Conservation (phyloP, 1,139 yeast species). For the Pichia sorboxylosa region DNA sequence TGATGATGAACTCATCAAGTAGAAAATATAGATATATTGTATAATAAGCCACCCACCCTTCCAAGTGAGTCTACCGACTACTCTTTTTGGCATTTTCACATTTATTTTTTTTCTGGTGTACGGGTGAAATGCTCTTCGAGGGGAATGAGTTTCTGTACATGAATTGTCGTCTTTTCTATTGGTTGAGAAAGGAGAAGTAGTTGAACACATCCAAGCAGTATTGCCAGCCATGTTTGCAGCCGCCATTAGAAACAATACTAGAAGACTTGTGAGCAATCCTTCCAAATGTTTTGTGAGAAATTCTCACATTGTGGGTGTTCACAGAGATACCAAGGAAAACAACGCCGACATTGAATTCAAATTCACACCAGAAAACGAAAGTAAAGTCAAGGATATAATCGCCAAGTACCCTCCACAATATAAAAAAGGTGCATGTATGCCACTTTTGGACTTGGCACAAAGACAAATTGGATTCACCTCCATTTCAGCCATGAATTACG, state of each 20-base stretch:
- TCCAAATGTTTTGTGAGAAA: constrained; percentile 11
- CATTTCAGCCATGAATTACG: constrained; percentile 86
- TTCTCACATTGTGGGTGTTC: constrained; percentile 38
- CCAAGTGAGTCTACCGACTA: no score
- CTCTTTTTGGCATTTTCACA: no score
- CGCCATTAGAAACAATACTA: constrained; percentile 7
- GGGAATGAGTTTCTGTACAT: no score
- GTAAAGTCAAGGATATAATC: constrained; percentile 62
- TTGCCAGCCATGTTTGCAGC: constrained; percentile 5
- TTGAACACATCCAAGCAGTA: no score
- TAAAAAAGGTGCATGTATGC: constrained; percentile 84
- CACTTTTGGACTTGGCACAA: constrained; percentile 76
- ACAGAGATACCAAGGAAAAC: constrained; percentile 61
- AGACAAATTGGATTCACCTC: constrained; percentile 84
- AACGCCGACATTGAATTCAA: constrained; percentile 63
- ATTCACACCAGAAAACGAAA: constrained; percentile 56
- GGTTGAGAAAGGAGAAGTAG: no score
- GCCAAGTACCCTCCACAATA: constrained; percentile 79
- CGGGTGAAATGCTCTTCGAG: no score
- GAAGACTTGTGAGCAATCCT: constrained; percentile 3
- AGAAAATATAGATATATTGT: no score
- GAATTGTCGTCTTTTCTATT: no score
- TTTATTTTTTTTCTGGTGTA: no score
- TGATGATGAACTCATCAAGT: no score
- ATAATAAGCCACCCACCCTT: no score